Base-by-base conservation (phyloP, 805 yeast species). In the Sporopachydermia lactativora region DNA sequence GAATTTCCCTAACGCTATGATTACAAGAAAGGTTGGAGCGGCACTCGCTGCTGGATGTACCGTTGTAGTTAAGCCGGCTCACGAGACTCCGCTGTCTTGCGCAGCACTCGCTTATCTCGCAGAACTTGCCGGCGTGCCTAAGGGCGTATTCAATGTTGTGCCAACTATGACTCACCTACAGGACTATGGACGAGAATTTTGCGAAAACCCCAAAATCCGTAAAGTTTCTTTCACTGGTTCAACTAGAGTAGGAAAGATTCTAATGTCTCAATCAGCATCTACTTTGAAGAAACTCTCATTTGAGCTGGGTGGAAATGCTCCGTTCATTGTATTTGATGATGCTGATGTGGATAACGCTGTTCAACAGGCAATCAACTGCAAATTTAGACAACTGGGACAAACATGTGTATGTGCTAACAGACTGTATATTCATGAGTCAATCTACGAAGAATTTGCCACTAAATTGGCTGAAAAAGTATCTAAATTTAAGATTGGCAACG, bases 1-100 rank as follows among this genome's bases (percentile, higher is more conserved):
- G 92, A 81, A 82, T 58, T 82, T 81, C 58, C 94, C 94, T 3
- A 60, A 75, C 16, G 83, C 88, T 3, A 80, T 79, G 88, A 76
- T 78, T 45, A 69, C 85, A 4, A 63, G 86, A 47, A 80, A 80
- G 53, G 59, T 76, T 40, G 88, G 81, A 15, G 85, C 89, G 19
- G 85, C 84, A 2, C 52, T 78, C 19, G 88, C 92, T 14, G 81
- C 82, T 13, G 94, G 92, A 1, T 81, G 89, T 57, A 74, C 89
- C 4, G 61, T 78, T 2, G 83, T 81, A 5, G 65, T 82, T 49
- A 81, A 81, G 59, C 92, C 92, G 1, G 89, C 84, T 13, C 62
- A 71, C 2, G 83, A 77, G 52, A 81, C 92, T 19, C 92, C 94
- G 18, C 64, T 75, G 47, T 65, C 80, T 16, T 86, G 88, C 2